Evolutionary conservation across 495 filamentous ascomycete species (phyloP).

Genomic region (Xylaria palmicola): DNA sequence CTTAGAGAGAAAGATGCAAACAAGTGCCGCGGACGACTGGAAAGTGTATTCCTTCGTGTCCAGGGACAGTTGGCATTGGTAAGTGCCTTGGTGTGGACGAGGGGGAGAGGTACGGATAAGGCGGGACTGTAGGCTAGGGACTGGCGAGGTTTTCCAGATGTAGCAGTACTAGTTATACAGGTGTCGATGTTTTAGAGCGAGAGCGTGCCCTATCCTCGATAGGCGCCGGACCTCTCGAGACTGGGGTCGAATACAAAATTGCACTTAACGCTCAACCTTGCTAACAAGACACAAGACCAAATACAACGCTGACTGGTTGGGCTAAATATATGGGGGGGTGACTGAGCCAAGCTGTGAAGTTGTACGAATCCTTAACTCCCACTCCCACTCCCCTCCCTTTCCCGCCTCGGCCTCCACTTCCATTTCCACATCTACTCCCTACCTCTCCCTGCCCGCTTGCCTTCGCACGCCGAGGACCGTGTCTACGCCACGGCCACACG

Average conservation of each 20-base stretch:
- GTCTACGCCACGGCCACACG: no score
- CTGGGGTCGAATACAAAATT: neutral
- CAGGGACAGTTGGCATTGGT: neutral
- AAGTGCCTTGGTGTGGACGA: neutral
- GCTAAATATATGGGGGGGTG: neutral
- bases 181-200: neutral
- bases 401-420: neutral
- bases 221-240: constrained; percentile 2
- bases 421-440: neutral
- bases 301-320: no score
- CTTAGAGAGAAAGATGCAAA: neutral
- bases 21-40: no score
- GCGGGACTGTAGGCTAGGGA: neutral
- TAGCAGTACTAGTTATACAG: neutral
- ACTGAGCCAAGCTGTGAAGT: neutral
- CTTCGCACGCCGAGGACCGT: no score
- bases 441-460: no score
- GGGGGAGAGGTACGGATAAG: neutral
- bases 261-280: constrained; percentile 1
- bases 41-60: no score
- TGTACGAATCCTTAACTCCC: neutral
- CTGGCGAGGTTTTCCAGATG: neutral
- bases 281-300: neutral
- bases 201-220: neutral
- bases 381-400: neutral